Evolutionary conservation across 257 asterid genomes (phyloP).

Genomic region (Penstemon davidsonii): DNA sequence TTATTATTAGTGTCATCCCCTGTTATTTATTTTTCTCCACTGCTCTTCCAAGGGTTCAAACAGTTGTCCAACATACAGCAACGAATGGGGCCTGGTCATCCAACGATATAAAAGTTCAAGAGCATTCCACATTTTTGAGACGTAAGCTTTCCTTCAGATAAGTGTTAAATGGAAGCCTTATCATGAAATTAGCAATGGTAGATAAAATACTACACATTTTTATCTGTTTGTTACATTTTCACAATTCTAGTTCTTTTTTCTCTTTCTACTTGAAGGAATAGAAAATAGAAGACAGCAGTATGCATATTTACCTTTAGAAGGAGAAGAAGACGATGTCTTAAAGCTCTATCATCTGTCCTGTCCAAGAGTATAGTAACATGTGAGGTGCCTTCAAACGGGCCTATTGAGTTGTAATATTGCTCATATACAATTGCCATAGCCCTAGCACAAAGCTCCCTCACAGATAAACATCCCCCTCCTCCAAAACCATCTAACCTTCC

Average conservation of each 20-base stretch:
- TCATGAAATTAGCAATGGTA: too few relatives aligned
- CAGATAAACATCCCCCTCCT: conserved; percentile 98
- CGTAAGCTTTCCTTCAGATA: too few relatives aligned
- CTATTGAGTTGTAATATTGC: conserved; percentile 73
- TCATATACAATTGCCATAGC: conserved; percentile 99
- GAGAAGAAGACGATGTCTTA: conserved; percentile 97
- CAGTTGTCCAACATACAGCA: too few relatives aligned
- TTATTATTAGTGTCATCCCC: too few relatives aligned
- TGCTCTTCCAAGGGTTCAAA: too few relatives aligned
- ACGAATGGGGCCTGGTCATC: too few relatives aligned
- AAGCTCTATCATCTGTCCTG: conserved; percentile 96
- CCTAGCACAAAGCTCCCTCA: conserved; percentile 99
- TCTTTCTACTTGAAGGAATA: neutral
- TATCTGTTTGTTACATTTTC: neutral
- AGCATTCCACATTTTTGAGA: too few relatives aligned
- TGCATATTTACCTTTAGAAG: conserved; percentile 70
- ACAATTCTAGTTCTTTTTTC: too few relatives aligned
- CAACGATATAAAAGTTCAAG: too few relatives aligned
- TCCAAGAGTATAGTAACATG: conserved; percentile 94
- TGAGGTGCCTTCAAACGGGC: conserved; percentile 96
- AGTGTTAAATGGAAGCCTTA: too few relatives aligned
- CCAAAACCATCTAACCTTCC: conserved; percentile 99
- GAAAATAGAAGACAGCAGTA: conserved; percentile 6
- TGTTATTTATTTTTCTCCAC: too few relatives aligned
- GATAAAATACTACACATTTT: too few relatives aligned